phyloP scores from a whole-genome alignment of 202 grass and related monocot species.

The Hordeum pubiflorum region DNA sequence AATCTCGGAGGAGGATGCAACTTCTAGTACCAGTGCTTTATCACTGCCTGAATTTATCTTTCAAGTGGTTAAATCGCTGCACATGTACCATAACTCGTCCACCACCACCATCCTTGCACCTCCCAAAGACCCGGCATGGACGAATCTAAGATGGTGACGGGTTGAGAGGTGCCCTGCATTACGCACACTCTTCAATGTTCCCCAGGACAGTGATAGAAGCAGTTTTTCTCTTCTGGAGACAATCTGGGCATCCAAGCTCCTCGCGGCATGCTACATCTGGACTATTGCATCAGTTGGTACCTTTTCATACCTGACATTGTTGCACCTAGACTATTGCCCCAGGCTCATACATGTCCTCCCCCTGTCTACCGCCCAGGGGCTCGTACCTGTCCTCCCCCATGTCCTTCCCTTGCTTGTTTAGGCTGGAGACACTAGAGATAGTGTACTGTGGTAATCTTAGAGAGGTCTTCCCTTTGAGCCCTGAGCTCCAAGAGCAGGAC shows the following conservation, averaged over 20 bases:
- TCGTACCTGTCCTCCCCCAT: no score
- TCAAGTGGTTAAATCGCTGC: rapidly evolving
- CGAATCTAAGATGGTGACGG: neutral
- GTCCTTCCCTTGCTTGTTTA: no score
- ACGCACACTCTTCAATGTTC: neutral
- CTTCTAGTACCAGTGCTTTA: neutral
- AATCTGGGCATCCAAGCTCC: neutral
- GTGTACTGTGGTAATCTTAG: neutral
- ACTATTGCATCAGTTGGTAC: neutral
- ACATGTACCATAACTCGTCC: neutral
- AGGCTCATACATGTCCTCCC: neutral
- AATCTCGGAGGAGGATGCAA: neutral
- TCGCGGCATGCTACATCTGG: neutral
- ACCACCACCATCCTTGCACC: neutral
- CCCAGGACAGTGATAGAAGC: neutral
- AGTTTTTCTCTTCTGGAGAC: neutral
- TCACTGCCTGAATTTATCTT: neutral
- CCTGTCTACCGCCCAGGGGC: neutral
- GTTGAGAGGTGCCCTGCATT: neutral
- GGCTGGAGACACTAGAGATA: neutral
- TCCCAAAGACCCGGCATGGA: neutral
- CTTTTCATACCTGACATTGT: neutral
- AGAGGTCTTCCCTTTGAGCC: neutral
- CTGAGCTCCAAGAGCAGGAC: neutral
- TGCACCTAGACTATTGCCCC: neutral